These are phyloP conservation scores for Pseudohalonectria lignicola DNA, from an alignment of 2,329 filamentous ascomycete genomes.

Conservation along the genomic window DNA sequence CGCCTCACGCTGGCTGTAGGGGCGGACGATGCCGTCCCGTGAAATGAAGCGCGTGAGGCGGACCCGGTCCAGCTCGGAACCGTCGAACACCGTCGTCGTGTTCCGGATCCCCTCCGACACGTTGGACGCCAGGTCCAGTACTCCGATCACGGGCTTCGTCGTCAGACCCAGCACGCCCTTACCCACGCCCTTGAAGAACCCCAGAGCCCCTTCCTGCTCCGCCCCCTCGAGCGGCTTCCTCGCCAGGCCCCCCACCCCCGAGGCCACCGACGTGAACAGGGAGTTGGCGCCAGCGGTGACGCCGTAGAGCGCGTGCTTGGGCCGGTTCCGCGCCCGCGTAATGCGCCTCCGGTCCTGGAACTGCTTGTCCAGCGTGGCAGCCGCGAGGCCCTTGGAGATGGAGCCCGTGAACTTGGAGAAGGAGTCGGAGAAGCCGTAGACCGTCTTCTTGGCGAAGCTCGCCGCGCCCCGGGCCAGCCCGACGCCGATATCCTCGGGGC, in stretches of 20 bases:
- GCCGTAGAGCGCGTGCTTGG: slow-evolving; percentile 94
- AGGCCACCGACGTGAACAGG: slow-evolving; percentile 83
- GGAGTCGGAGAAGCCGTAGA: slow-evolving; percentile 94
- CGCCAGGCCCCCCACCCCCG: slow-evolving; percentile 85
- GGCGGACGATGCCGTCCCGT: slow-evolving; percentile 83
- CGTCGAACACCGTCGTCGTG: slow-evolving; percentile 96
- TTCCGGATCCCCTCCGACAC: slow-evolving; percentile 96
- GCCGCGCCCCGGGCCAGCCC: slow-evolving; percentile 95
- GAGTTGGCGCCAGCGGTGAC: slow-evolving; percentile 94
- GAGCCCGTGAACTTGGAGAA: slow-evolving; percentile 97
- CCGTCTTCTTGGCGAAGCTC: slow-evolving; percentile 96
- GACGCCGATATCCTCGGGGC: slow-evolving; percentile 86
- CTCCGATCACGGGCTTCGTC: slow-evolving; percentile 92
- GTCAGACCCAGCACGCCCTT: slow-evolving; percentile 91
- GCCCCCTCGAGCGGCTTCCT: slow-evolving; percentile 91
- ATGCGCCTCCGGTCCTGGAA: slow-evolving; percentile 96
- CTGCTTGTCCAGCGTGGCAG: slow-evolving; percentile 93
- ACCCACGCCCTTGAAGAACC: slow-evolving; percentile 95
- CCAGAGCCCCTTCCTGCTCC: slow-evolving; percentile 85
- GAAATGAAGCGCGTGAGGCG: slow-evolving; percentile 90
- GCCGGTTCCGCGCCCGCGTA: slow-evolving; percentile 81
- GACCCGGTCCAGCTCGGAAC: slow-evolving; percentile 85
- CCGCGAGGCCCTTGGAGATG: slow-evolving; percentile 90
- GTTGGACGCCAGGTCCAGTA: slow-evolving; percentile 94
- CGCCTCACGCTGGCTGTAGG: slow-evolving; percentile 89